Conservation (phyloP, 306 rosid genomes). For the Corylus heterophylla region DNA sequence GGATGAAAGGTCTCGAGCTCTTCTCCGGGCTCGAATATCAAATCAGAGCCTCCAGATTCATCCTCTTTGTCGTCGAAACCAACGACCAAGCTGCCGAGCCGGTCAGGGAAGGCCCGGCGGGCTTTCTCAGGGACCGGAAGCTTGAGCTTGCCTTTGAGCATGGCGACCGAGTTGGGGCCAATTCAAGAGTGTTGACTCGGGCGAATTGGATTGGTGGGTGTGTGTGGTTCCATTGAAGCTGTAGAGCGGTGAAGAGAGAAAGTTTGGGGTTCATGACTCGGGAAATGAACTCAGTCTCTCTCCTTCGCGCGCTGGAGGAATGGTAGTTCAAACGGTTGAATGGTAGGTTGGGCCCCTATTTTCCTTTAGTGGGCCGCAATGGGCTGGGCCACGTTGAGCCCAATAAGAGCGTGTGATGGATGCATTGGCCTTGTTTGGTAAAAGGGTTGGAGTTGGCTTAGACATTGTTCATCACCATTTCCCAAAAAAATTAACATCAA, state of each 20-base stretch:
- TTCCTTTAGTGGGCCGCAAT: neutral
- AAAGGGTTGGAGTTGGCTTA: no score
- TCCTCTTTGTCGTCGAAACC: conserved; percentile 45
- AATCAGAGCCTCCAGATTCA: conserved; percentile 29
- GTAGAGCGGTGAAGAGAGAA: neutral
- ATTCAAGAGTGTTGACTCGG: conserved; percentile 9
- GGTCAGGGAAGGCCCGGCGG: conserved; percentile 51
- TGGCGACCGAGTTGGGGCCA: conserved; percentile 29
- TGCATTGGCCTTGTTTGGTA: no score
- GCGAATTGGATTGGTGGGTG: conserved; percentile 23
- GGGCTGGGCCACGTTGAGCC: neutral
- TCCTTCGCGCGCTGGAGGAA: conserved; percentile 24
- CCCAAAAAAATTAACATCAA: no score
- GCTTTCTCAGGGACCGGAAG: conserved; percentile 56
- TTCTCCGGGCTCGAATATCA: conserved; percentile 56
- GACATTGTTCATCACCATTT: no score
- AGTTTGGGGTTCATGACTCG: conserved; percentile 28
- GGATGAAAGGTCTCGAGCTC: conserved; percentile 78
- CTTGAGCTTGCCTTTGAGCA: conserved; percentile 74
- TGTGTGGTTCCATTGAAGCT: neutral
- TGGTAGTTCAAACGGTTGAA: conserved; percentile 65
- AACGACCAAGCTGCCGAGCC: conserved; percentile 54
- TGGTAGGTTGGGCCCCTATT: conserved; percentile 30
- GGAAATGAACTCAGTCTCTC: conserved; percentile 24
- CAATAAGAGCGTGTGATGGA: no score